Conservation (phyloP, 768 basidiomycete genomes). For the Porphyrellus cyaneotinctus region DNA sequence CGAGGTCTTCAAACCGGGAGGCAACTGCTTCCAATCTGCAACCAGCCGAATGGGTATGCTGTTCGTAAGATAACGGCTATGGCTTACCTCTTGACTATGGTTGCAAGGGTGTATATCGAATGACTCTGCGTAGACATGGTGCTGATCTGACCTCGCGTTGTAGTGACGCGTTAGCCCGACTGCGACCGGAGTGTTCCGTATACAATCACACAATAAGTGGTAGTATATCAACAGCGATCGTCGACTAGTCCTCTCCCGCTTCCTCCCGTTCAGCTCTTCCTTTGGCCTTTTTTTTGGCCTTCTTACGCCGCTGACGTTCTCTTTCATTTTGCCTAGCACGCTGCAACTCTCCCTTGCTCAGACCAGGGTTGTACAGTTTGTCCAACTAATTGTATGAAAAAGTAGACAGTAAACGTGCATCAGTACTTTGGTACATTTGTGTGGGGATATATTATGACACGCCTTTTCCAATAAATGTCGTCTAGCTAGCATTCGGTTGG, state of each 20-base stretch:
- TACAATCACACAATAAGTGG: not conserved
- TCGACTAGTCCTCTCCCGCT: constrained; percentile 11
- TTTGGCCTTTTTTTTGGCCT: constrained; percentile 64
- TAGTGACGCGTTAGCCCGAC: constrained; percentile 1
- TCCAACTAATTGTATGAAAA: constrained; percentile 52
- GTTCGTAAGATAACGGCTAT: constrained; percentile 3
- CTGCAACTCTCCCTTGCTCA: constrained; percentile 65
- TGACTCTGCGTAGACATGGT: constrained; percentile 35
- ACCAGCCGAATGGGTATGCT: not conserved
- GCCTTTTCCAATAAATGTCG: constrained; percentile 73
- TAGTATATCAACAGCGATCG: not conserved
- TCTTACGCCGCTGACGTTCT: constrained; percentile 71
- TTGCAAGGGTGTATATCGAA: constrained; percentile 64
- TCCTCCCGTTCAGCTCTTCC: constrained; percentile 25
- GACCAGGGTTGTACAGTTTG: constrained; percentile 64
- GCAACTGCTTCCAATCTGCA: constrained; percentile 87
- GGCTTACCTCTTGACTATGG: constrained; percentile 77
- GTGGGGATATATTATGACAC: constrained; percentile 34
- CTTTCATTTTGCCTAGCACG: constrained; percentile 73
- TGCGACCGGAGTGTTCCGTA: constrained; percentile 23
- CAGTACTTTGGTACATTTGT: constrained; percentile 13
- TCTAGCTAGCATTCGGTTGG: constrained; percentile 77
- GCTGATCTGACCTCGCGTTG: not conserved
- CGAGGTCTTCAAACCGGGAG: constrained; percentile 91
- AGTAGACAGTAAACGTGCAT: constrained; percentile 10